phyloP scores from a whole-genome alignment of 495 filamentous ascomycete species.

The Podospora appendiculata region DNA sequence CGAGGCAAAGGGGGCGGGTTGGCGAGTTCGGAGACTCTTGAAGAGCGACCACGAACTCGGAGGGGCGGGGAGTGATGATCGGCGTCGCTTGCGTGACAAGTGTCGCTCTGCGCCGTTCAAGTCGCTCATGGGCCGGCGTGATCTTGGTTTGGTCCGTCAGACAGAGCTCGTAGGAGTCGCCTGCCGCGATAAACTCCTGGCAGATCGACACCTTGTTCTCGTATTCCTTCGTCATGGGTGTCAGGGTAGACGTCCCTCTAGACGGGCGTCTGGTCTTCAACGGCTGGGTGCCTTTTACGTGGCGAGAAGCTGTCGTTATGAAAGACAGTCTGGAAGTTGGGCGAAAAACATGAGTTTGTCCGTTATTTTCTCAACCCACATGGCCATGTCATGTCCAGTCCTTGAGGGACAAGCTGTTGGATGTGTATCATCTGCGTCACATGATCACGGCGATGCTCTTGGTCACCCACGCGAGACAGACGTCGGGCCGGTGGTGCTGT shows the following conservation, averaged over 20 bases:
- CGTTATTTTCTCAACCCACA: constrained; percentile 25
- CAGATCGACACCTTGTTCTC: constrained; percentile 58
- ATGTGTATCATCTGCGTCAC: constrained; percentile 50
- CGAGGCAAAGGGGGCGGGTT: constrained; percentile 82
- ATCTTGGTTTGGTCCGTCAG: constrained; percentile 69
- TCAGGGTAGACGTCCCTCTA: constrained; percentile 14
- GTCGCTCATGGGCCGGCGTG: constrained; percentile 26
- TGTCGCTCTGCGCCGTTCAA: constrained; percentile 29
- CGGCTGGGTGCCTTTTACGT: neutral
- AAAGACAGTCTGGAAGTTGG: neutral
- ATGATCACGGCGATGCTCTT: constrained; percentile 79
- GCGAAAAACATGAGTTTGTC: constrained; percentile 22
- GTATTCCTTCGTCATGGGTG: constrained; percentile 51
- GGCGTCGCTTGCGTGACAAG: constrained; percentile 13
- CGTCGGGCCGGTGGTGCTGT: constrained; percentile 56
- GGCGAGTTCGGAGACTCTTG: constrained; percentile 57
- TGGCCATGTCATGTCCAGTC: constrained; percentile 26
- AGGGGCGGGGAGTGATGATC: neutral
- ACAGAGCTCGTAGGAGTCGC: constrained; percentile 91
- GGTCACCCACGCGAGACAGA: constrained; percentile 70
- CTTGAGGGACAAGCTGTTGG: constrained; percentile 46
- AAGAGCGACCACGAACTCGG: constrained; percentile 59
- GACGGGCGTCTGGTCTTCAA: constrained; percentile 13
- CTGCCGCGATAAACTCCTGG: constrained; percentile 62
- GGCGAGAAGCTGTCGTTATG: neutral